phyloP scores from a whole-genome alignment of 441 rosid species.

The Croton laevigatus region DNA sequence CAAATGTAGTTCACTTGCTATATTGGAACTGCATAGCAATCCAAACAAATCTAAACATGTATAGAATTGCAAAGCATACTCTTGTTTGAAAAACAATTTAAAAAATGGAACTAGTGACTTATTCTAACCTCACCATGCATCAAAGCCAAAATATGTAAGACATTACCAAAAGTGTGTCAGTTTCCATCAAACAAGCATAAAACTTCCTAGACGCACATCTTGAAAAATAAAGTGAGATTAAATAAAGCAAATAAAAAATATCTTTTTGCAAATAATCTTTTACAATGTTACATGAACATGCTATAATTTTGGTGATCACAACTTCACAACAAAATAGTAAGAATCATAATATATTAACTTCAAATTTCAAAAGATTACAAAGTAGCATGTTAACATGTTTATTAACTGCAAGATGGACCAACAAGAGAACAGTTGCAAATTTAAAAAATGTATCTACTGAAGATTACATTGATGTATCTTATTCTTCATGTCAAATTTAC shows the following conservation, averaged over 20 bases:
- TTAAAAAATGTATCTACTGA: background rate
- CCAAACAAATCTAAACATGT: background rate
- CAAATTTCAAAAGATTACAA: background rate
- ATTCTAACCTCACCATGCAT: background rate
- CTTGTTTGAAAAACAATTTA: background rate
- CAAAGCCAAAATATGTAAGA: background rate
- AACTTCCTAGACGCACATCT: background rate
- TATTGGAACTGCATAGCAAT: background rate
- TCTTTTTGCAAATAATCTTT: background rate
- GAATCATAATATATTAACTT: background rate
- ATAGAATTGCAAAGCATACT: background rate
- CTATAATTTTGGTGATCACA: background rate
- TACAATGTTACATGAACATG: background rate
- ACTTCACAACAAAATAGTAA: slow-evolving; percentile 7
- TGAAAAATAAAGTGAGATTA: background rate
- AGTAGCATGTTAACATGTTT: background rate
- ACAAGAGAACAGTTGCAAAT: background rate
- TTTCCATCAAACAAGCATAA: background rate
- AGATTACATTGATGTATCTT: background rate
- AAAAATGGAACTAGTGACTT: background rate
- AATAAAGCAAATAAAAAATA: background rate
- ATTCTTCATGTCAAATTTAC: background rate
- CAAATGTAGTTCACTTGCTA: too few species aligned
- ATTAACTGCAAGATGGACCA: background rate
- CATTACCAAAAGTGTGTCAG: background rate